Conservation (phyloP, 148 eudicot species). For the Rhododendron vialii region DNA sequence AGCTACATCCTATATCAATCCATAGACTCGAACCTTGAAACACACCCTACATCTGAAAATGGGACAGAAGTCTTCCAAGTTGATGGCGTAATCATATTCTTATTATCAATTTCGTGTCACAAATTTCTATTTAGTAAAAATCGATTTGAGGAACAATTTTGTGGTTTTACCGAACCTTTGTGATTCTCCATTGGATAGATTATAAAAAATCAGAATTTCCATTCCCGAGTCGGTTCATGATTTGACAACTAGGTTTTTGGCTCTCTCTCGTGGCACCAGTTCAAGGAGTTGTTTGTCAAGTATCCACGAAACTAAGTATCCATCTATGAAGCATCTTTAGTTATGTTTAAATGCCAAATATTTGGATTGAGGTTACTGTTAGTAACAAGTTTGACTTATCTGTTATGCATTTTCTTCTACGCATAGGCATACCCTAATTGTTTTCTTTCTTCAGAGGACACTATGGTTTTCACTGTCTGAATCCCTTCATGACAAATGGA, state of each 20-base stretch:
- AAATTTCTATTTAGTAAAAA: too few species aligned
- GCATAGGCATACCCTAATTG: background rate
- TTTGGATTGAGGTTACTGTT: background rate
- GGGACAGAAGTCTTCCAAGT: background rate
- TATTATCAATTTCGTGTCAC: too few species aligned
- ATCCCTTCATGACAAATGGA: background rate
- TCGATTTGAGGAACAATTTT: too few species aligned
- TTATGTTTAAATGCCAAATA: background rate
- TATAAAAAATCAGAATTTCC: background rate
- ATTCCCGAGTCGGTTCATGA: background rate
- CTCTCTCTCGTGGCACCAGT: background rate
- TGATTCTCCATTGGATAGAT: background rate
- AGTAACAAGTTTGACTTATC: background rate
- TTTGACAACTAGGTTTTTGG: background rate
- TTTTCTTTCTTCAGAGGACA: conserved; percentile 6
- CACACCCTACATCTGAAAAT: background rate
- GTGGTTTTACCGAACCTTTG: background rate
- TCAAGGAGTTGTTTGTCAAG: background rate
- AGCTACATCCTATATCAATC: background rate
- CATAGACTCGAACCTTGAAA: background rate
- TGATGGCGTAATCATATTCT: background rate
- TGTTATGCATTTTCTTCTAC: background rate
- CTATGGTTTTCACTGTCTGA: background rate
- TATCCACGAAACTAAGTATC: background rate
- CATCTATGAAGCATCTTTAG: background rate